Evolutionary conservation across 2,329 filamentous ascomycete species (phyloP).

Genomic region (Byssothecium circinans): DNA sequence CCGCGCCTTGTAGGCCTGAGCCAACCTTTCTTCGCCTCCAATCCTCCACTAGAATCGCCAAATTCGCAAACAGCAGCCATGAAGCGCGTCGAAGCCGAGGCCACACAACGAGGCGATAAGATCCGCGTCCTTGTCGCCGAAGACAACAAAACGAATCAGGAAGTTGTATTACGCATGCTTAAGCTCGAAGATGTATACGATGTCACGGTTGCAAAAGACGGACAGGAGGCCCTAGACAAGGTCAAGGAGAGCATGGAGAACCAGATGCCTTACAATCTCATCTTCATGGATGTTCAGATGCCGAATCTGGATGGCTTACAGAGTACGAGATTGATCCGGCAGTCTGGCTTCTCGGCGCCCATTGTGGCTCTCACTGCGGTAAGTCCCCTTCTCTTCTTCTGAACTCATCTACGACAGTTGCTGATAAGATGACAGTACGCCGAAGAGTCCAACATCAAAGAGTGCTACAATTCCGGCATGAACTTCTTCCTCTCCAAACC

Average conservation of each 20-base stretch:
- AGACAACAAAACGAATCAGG: constrained; percentile 61
- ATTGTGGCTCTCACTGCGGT: constrained; percentile 94
- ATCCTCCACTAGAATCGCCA: constrained; percentile 52
- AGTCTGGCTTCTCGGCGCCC: constrained; percentile 83
- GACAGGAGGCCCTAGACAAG: constrained; percentile 80
- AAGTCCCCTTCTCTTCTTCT: constrained; percentile 46
- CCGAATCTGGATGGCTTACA: constrained; percentile 88
- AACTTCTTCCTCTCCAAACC: constrained; percentile 79
- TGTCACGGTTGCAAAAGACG: constrained; percentile 76
- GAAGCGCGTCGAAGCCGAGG: constrained; percentile 65
- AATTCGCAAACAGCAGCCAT: constrained; percentile 67
- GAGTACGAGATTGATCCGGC: constrained; percentile 79
- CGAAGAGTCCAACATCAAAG: constrained; percentile 25
- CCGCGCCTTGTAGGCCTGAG: constrained; percentile 81
- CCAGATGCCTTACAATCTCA: constrained; percentile 75
- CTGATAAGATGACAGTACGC: constrained; percentile 7
- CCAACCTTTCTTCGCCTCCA: constrained; percentile 73
- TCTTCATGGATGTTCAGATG: constrained; percentile 97
- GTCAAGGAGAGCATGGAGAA: constrained; percentile 81
- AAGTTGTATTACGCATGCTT: constrained; percentile 61
- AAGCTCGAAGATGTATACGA: constrained; percentile 82
- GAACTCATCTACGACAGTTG: background rate
- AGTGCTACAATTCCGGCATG: constrained; percentile 82
- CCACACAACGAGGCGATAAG: constrained; percentile 58
- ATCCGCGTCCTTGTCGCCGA: constrained; percentile 86